Conservation (phyloP, 805 yeast genomes). For the Candida ipomoeae region DNA sequence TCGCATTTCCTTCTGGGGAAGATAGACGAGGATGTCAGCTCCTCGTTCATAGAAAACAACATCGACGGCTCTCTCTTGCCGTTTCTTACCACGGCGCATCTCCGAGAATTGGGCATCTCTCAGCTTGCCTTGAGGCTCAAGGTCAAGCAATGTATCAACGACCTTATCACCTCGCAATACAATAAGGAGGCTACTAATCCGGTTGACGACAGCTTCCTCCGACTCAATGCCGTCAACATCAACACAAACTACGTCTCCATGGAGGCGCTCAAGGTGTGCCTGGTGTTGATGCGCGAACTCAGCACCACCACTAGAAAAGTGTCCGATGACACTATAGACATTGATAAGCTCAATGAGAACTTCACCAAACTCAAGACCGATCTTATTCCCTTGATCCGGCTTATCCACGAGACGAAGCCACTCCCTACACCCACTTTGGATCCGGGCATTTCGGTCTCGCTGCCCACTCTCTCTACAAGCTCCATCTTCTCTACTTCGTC, state of each 20-base stretch:
- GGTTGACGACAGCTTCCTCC: conserved; percentile 22
- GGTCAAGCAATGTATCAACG: conserved; percentile 57
- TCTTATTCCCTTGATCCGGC: conserved; percentile 57
- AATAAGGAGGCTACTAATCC: conserved; percentile 8
- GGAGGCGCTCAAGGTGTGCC: conserved; percentile 36
- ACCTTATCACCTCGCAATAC: conserved; percentile 40
- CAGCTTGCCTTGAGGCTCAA: conserved; percentile 53
- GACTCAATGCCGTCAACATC: conserved; percentile 29
- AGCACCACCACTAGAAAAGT: conserved; percentile 15
- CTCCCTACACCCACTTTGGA: conserved; percentile 59
- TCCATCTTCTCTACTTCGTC: conserved; percentile 12
- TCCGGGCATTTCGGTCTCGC: conserved; percentile 30
- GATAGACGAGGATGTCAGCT: conserved; percentile 24
- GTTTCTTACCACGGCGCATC: conserved; percentile 63
- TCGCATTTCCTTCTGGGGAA: conserved; percentile 29
- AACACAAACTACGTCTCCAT: conserved; percentile 33
- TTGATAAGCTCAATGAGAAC: conserved; percentile 47
- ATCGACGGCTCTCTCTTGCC: conserved; percentile 72
- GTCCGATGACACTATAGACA: conserved; percentile 22
- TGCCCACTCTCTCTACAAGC: conserved; percentile 27
- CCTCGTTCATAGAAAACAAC: conserved; percentile 49
- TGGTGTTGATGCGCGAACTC: conserved; percentile 35
- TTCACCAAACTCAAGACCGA: conserved; percentile 59
- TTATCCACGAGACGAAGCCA: conserved; percentile 62
- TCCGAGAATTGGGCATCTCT: conserved; percentile 65